A percentile compares a stretch with the other conserved stretches of the same genome.
Evolutionary conservation across 176 grass and related monocot species (phyloP).

Genomic region (Zea mays): Zm-B73-REFERENCE-NAM-5.0 NC_050096.1:281335501-281336000

Average conservation of each 20-base stretch:
- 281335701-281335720: constrained; percentile 53
- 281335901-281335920: not conserved
- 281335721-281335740: constrained; percentile 47
- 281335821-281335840: not conserved
- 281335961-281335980: constrained; percentile 45
- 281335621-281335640: not conserved
- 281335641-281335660: constrained; percentile 1
- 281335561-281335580: not conserved
- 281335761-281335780: constrained; percentile 3
- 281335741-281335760: constrained; percentile 58
- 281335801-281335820: not conserved
- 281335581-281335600: not conserved
- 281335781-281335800: not conserved
- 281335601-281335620: constrained; percentile 10
- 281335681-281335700: constrained; percentile 70
- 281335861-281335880: not conserved
- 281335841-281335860: not conserved
- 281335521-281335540: not conserved
- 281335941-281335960: constrained; percentile 44
- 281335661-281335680: constrained; percentile 47
- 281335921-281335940: constrained; percentile 11
- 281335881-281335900: constrained; percentile 24
- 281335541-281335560: not conserved
- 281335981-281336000: constrained; percentile 69
- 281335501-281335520: not conserved